Evolutionary conservation across 2,329 filamentous ascomycete species (phyloP), one percentile per base, ranked within the genome.

Genomic region (Ramichloridium luteum): DNA sequence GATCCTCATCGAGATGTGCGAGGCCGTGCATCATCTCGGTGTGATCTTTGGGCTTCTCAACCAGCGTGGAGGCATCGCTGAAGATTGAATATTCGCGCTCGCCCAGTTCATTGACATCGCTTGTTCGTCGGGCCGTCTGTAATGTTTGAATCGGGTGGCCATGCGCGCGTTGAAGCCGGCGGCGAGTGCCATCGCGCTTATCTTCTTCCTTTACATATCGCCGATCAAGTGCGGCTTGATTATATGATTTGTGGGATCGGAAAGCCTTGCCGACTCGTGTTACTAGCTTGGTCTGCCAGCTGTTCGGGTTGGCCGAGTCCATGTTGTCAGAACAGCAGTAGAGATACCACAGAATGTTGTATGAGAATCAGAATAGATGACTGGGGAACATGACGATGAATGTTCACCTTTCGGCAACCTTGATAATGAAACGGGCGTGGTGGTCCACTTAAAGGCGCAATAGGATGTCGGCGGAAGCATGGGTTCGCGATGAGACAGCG

Each of bases 1-100:
- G 26, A 26, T 43, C 38, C 13, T 47, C 32, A 13, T 55, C 52
- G 3, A 48, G 41, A 35, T 54, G 53, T 2, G 50, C 50, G 6
- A 59, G 47, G 15, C 50, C 43, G 34, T 59, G 56, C 39, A 59
- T 41, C 49, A 59, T 54, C 9, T 56, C 53, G 8, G 54, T 57
- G 28, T 54, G 40, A 31, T 59, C 56, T 13, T 44, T 40, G 31
- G 13, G 32, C 31, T 8, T 30, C 12, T 34, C 35, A 18, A 39
- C 41, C 26, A 44, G 37, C 32, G 40, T 49, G 17, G 29, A 35
- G 25, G 42, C 38, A 28, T 46, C 45, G 23, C 40, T 43, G 35
- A 49, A 53, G 18, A 46, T 34, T 3, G 48, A 47, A 37, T 49
- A 51, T 6, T 51, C 44, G 13, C 46, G 44, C 34, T 55, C 51